Evolutionary conservation across 148 eudicot genomes (phyloP).

Genomic region (Camellia sinensis): DNA sequence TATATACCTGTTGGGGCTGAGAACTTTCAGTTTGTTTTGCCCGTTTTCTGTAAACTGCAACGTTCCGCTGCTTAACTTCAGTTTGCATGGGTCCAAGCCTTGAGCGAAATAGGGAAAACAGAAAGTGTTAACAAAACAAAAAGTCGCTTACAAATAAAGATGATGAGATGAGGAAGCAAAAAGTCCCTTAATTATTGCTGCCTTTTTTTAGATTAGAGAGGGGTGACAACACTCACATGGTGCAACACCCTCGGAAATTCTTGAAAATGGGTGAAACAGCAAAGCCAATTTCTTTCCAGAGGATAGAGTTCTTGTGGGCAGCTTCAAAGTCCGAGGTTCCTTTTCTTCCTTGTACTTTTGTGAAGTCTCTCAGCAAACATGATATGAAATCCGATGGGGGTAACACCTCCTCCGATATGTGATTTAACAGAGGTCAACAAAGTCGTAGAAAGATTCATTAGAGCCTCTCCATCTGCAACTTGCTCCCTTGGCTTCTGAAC

Average conservation of each 20-base stretch:
- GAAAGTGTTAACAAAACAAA: neutral
- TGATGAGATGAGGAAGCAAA: neutral
- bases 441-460: slow-evolving; percentile 41
- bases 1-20: slow-evolving; percentile 51
- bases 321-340: slow-evolving; percentile 11
- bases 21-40: slow-evolving; percentile 16
- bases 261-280: slow-evolving; percentile 46
- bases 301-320: slow-evolving; percentile 14
- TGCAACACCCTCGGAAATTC: slow-evolving; percentile 33
- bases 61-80: slow-evolving; percentile 42
- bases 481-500: slow-evolving; percentile 61
- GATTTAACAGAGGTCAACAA: slow-evolving; percentile 38
- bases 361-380: slow-evolving; percentile 39
- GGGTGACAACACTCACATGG: slow-evolving; percentile 32
- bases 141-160: neutral
- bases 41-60: slow-evolving; percentile 24
- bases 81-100: slow-evolving; percentile 67
- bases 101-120: neutral
- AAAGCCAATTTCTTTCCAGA: slow-evolving; percentile 49
- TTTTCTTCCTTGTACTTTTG: slow-evolving; percentile 1
- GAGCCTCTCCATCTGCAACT: slow-evolving; percentile 62
- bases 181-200: neutral
- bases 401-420: slow-evolving; percentile 34
- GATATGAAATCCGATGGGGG: slow-evolving; percentile 51
- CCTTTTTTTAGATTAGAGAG: neutral